These are phyloP conservation scores for Rickenella mellea DNA, from an alignment of 768 basidiomycete genomes.

Conservation along the genomic window DNA sequence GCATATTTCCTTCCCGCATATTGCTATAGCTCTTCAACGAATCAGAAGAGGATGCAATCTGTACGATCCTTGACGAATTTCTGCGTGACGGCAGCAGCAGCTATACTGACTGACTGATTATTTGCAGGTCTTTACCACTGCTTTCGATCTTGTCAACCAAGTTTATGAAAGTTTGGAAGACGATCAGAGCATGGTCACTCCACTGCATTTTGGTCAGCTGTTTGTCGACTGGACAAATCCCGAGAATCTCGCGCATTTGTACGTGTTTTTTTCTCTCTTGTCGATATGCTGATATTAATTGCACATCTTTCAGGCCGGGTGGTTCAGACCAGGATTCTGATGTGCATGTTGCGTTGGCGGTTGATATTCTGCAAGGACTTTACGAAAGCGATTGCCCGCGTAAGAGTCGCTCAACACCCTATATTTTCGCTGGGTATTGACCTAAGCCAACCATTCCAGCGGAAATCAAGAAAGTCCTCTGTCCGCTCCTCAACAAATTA, in stretches of 20 bases:
- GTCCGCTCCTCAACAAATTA: constrained; percentile 54
- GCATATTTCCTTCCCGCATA: constrained; percentile 45
- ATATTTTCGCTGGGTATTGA: neutral
- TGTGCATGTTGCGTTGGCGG: constrained; percentile 49
- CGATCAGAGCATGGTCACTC: constrained; percentile 21
- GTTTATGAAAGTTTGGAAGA: constrained; percentile 23
- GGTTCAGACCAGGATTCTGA: constrained; percentile 9
- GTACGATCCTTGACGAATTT: constrained; percentile 22
- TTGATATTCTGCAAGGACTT: constrained; percentile 41
- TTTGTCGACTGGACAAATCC: constrained; percentile 37
- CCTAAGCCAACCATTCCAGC: constrained; percentile 23
- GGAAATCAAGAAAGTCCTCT: constrained; percentile 53
- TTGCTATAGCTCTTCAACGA: constrained; percentile 35
- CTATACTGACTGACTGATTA: neutral
- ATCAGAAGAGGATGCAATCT: constrained; percentile 33
- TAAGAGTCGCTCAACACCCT: too few species aligned
- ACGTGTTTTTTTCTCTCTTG: neutral
- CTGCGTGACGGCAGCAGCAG: neutral
- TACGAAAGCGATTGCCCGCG: constrained; percentile 40
- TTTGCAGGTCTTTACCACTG: constrained; percentile 29
- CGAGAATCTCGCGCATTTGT: constrained; percentile 20
- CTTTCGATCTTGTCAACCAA: constrained; percentile 21
- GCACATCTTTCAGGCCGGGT: constrained; percentile 13
- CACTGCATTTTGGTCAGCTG: constrained; percentile 25
- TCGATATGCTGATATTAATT: constrained; percentile 16